Evolutionary conservation across 140 eudicot genomes (phyloP).

Genomic region (Oenanthe javanica): DNA sequence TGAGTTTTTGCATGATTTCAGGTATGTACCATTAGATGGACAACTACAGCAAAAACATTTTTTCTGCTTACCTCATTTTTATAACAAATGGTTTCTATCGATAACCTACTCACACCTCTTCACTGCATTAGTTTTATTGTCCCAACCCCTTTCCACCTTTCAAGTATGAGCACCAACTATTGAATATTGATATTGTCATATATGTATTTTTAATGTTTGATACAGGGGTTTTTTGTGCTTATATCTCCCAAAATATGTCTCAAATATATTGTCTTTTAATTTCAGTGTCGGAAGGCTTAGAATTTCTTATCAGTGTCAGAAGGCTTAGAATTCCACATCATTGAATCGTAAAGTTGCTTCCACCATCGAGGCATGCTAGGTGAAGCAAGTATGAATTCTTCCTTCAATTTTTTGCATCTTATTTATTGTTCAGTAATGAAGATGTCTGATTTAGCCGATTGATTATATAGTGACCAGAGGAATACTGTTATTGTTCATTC

Average conservation of each 20-base stretch:
- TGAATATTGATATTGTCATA: background rate
- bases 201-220: background rate
- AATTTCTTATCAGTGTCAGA: constrained; percentile 46
- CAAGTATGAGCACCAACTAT: too few relatives aligned
- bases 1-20: too few relatives aligned
- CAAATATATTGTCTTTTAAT: constrained; percentile 9
- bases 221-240: background rate
- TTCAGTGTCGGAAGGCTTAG: constrained; percentile 53
- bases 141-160: too few relatives aligned
- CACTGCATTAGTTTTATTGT: too few relatives aligned
- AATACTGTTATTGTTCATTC: background rate
- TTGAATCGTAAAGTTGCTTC: constrained; percentile 65
- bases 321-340: constrained; percentile 71
- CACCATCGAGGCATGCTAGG: constrained; percentile 84
- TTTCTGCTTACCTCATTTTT: too few relatives aligned
- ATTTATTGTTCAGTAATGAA: background rate
- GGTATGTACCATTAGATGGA: too few relatives aligned
- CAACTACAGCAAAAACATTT: too few relatives aligned
- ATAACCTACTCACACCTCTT: too few relatives aligned
- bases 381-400: constrained; percentile 27
- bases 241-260: background rate
- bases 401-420: background rate
- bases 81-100: too few relatives aligned
- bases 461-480: background rate
- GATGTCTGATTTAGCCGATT: background rate